Percentiles rank a stretch among this genome's conserved stretches.
Conservation (phyloP, 2,329 filamentous ascomycete species). For the Phialophora macrospora region DNA sequence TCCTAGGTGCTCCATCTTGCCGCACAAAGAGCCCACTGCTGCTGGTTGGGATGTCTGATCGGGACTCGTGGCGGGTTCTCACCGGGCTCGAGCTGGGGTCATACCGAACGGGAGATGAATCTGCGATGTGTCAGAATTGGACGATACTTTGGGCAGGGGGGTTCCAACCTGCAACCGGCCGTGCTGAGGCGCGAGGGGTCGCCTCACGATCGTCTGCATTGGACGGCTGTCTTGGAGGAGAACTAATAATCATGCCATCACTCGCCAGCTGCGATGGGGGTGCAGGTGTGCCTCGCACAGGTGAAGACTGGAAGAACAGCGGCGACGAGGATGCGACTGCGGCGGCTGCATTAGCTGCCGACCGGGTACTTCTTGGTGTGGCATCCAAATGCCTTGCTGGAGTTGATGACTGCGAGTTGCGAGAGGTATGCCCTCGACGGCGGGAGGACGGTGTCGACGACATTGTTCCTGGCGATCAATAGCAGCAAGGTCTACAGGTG, state of each 20-base stretch:
- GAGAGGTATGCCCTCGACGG: constrained; percentile 49
- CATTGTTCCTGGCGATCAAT: constrained; percentile 17
- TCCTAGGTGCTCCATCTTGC: constrained; percentile 58
- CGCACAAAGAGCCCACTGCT: constrained; percentile 86
- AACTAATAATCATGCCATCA: constrained; percentile 54
- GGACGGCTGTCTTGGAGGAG: constrained; percentile 51
- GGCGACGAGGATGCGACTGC: constrained; percentile 73
- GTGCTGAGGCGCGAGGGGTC: constrained; percentile 49
- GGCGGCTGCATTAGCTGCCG: constrained; percentile 40
- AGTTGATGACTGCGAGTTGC: constrained; percentile 48
- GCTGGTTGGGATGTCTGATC: constrained; percentile 77
- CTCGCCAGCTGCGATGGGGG: constrained; percentile 43
- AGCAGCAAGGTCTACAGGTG: neutral
- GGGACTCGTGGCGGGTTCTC: constrained; percentile 59
- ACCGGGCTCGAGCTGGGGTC: constrained; percentile 86
- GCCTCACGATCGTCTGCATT: constrained; percentile 49
- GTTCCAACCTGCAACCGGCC: constrained; percentile 48
- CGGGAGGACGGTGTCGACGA: constrained; percentile 52
- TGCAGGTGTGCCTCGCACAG: constrained; percentile 51
- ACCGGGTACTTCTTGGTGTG: constrained; percentile 46
- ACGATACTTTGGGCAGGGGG: constrained; percentile 6
- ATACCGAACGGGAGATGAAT: constrained; percentile 91
- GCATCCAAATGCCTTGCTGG: constrained; percentile 44
- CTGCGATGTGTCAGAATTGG: constrained; percentile 54
- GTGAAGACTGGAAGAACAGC: constrained; percentile 73